These are phyloP conservation scores for Colletotrichum agaves DNA, from an alignment of 2,329 filamentous ascomycete species.

Conservation along the genomic window DNA sequence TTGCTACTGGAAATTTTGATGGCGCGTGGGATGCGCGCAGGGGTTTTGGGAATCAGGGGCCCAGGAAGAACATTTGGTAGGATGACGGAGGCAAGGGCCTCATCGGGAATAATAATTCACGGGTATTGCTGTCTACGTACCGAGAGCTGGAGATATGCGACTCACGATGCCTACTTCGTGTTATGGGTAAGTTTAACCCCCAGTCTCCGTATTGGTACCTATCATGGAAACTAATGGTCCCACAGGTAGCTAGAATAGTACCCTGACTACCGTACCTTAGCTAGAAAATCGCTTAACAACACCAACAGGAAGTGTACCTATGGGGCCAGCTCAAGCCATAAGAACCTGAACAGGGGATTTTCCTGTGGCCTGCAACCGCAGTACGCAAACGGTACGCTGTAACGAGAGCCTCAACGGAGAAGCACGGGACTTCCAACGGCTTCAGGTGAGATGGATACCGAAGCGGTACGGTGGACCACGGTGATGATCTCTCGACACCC, in stretches of 20 bases:
- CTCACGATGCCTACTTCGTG: background rate
- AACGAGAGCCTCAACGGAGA: background rate
- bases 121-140: background rate
- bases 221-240: no score
- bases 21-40: background rate
- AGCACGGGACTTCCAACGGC: background rate
- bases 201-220: no score
- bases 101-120: slow-evolving; percentile 7
- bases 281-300: no score
- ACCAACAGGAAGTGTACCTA: no score
- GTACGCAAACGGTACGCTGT: no score
- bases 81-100: slow-evolving; percentile 1
- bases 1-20: background rate
- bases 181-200: no score
- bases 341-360: no score
- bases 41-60: background rate
- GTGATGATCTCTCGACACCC: background rate
- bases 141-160: background rate
- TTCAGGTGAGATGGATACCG: slow-evolving; percentile 19
- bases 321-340: no score
- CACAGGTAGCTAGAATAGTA: no score
- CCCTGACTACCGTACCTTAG: no score
- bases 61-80: background rate
- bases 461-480: background rate
- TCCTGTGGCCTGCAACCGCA: no score